Base-by-base conservation (phyloP, 2,329 filamentous ascomycete genomes). In the Botrytis fragariae region DNA sequence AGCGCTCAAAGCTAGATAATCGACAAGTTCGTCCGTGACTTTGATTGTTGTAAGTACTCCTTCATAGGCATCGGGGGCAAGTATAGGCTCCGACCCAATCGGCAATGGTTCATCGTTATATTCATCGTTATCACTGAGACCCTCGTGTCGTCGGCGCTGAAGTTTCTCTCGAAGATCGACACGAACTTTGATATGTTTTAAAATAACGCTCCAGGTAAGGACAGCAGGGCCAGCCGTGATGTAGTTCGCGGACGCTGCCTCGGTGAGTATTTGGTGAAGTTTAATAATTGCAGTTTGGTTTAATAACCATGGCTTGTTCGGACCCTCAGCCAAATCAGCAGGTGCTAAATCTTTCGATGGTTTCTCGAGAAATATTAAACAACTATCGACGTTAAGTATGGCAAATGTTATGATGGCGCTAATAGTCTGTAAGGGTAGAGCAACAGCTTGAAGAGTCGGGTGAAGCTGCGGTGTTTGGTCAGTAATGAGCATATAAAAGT, bases 161-260 rank as follows among this genome's bases (percentile, higher is more conserved):
- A 62, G 44, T 51, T 44, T 70, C 54, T 69, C 57, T 57, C 61
- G 59, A 71, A 57, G 35, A 44, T 22, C 35, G 25, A 76, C 74
- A 42, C 72, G 72, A 4, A 54, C 32, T 22, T 73, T 73, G 83
- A 96, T 89, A 39, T 88, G 86, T 78, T 92, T 88, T 16, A 95
- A 85, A 39, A 97, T 88, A 65, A 95, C 85, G 6, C 91, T 90
- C 95, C 95, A 98, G 4, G 92, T 89, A 77, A 97, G 92, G 32
- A 93, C 87, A 29, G 93, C 89, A 1, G 93, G 93, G 72, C 89
- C 90, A 32, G 92, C 92, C 51, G 89, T 88, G 54, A 86, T 84
- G n/a, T 88, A 85, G 25, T 87, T 87, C 32, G 83, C 80, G 42
- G 85, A 85, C 14, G 72, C 72, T n/a, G 90, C 88, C 72, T 85